Evolutionary conservation across 1,284 basidiomycete genomes (phyloP).

Genomic region (Heterobasidion irregulare): DNA sequence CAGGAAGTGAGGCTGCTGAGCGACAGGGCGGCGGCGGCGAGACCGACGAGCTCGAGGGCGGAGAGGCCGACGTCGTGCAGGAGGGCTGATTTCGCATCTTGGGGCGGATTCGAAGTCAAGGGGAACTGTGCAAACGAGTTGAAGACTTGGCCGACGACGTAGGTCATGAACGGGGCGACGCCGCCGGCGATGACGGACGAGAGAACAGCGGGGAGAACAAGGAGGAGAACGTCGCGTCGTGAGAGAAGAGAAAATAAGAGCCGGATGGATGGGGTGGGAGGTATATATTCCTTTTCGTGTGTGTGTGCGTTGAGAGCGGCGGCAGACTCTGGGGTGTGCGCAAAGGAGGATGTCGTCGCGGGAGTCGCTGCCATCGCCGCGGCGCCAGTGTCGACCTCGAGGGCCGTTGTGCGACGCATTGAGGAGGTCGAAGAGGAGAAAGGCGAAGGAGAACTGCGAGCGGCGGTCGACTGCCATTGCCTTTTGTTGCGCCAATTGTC

Average conservation of each 20-base stretch:
- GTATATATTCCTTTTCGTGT: conserved; percentile 18
- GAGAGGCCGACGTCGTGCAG: conserved; percentile 51
- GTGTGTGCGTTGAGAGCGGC: conserved; percentile 12
- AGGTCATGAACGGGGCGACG: conserved; percentile 91
- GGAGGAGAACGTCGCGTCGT: conserved; percentile 40
- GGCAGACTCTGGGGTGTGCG: conserved; percentile 13
- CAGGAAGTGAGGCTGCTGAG: conserved; percentile 71
- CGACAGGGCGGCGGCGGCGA: conserved; percentile 64
- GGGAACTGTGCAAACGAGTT: conserved; percentile 63
- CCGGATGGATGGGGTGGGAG: conserved; percentile 39
- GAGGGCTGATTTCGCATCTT: conserved; percentile 44
- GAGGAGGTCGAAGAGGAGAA: conserved; percentile 8
- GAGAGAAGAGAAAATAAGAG: conserved; percentile 65
- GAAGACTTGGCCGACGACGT: conserved; percentile 82
- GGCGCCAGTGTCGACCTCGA: conserved; percentile 24
- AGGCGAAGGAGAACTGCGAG: conserved; percentile 8
- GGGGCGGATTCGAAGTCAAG: conserved; percentile 34
- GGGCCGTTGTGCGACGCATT: conserved; percentile 26
- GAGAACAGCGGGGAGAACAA: conserved; percentile 68
- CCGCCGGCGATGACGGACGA: conserved; percentile 67
- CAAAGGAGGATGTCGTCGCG: conserved; percentile 18
- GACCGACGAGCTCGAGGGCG: conserved; percentile 63
- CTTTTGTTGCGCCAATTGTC: conserved; percentile 22
- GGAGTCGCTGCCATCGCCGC: conserved; percentile 19
- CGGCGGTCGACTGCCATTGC: conserved; percentile 15